These are phyloP conservation scores for Atkinsonella hypoxylon DNA, from an alignment of 2,329 filamentous ascomycete species.

Conservation along the genomic window DNA sequence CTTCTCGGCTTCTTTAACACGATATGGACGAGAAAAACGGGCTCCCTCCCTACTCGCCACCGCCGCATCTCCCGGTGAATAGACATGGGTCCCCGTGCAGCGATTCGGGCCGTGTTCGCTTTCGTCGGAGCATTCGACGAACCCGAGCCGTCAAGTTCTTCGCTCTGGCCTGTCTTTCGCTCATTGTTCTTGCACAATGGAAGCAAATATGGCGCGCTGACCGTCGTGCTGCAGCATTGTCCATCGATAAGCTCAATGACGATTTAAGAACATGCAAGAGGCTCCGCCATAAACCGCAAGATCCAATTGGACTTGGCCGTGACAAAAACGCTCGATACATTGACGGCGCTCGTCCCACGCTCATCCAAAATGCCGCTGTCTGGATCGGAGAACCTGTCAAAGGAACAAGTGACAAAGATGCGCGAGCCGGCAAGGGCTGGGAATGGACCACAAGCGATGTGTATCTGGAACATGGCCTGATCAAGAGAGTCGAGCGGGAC, in stretches of 20 bases:
- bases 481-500: conserved; percentile 36
- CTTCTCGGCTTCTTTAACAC: too few relatives aligned
- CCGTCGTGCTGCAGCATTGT: conserved; percentile 27
- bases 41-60: conserved; percentile 32
- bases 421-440: conserved; percentile 46
- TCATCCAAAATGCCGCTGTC: conserved; percentile 55
- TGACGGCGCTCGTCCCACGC: conserved; percentile 43
- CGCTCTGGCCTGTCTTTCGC: conserved; percentile 34
- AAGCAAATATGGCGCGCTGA: conserved; percentile 24
- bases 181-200: conserved; percentile 40
- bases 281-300: conserved; percentile 40
- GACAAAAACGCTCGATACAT: conserved; percentile 49
- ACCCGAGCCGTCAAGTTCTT: conserved; percentile 32
- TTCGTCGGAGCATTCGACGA: conserved; percentile 24
- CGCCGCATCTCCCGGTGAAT: conserved; percentile 13
- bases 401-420: conserved; percentile 39
- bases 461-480: conserved; percentile 47
- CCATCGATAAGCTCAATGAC: conserved; percentile 37
- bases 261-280: conserved; percentile 44
- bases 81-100: neutral
- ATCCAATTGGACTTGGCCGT: conserved; percentile 43
- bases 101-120: conserved; percentile 9
- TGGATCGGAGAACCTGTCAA: conserved; percentile 50
- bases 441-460: conserved; percentile 50
- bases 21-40: conserved; percentile 28